Percentiles rank a stretch among this genome's conserved stretches.
Evolutionary conservation across 2,329 filamentous ascomycete species (phyloP).

Genomic region (Samsoniella hepiali): DNA sequence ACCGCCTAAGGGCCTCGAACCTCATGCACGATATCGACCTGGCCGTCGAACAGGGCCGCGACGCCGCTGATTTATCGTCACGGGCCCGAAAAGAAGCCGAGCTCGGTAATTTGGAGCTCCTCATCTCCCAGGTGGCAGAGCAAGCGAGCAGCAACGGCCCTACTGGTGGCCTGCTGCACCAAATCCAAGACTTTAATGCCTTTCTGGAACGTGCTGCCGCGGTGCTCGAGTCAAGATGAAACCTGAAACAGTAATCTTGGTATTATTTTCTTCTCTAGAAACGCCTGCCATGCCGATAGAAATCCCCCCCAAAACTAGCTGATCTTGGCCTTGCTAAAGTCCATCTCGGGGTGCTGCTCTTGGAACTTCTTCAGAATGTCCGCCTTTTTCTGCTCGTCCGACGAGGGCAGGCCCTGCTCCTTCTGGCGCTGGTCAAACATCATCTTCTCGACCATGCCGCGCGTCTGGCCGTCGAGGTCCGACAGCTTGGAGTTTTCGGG

Average conservation of each 20-base stretch:
- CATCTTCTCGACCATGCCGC: constrained; percentile 99
- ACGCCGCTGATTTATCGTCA: constrained; percentile 44
- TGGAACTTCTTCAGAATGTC: constrained; percentile 94
- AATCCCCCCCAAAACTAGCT: constrained; percentile 35
- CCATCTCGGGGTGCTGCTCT: constrained; percentile 70
- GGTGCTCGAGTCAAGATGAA: constrained; percentile 49
- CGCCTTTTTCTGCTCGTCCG: constrained; percentile 89
- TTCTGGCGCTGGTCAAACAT: constrained; percentile 99
- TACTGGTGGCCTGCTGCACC: constrained; percentile 51
- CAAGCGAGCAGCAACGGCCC: constrained; percentile 49
- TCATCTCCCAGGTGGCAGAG: constrained; percentile 52
- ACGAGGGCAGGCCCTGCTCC: constrained; percentile 82
- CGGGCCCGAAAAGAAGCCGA: constrained; percentile 48
- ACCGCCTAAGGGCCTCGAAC: constrained; percentile 53
- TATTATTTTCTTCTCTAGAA: constrained; percentile 4
- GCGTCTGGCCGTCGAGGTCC: constrained; percentile 91
- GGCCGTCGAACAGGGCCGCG: constrained; percentile 49
- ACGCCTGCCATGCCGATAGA: neutral
- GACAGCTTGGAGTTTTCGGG: constrained; percentile 89
- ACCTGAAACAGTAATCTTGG: constrained; percentile 12
- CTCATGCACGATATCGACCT: constrained; percentile 62
- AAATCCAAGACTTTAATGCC: constrained; percentile 60
- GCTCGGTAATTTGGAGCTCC: constrained; percentile 55
- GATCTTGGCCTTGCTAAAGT: constrained; percentile 69
- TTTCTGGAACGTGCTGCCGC: constrained; percentile 60